A percentile compares a stretch with the other conserved stretches of the same genome.
phyloP scores from a whole-genome alignment of 345 rosid species.

The Kandelia obovata region DNA sequence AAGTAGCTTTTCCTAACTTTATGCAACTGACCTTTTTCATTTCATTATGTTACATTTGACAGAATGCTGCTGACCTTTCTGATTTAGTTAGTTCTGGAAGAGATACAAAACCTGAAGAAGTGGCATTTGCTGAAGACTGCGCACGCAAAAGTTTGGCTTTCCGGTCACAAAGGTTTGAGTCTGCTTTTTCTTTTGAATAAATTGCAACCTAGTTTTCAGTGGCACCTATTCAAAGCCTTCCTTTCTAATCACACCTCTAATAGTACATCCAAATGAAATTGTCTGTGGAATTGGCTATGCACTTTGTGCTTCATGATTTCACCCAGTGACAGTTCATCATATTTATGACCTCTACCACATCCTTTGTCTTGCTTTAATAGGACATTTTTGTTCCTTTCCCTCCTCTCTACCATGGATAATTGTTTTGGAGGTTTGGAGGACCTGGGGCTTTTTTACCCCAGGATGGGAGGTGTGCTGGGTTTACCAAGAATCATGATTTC shows the following conservation, averaged over 20 bases:
- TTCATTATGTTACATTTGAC: constrained; percentile 30
- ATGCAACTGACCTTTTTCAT: constrained; percentile 12
- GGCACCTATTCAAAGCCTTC: neutral
- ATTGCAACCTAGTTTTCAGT: neutral
- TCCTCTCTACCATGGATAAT: too few relatives aligned
- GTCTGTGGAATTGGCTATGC: neutral
- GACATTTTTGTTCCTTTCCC: too few relatives aligned
- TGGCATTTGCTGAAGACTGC: constrained; percentile 78
- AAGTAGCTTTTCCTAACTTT: neutral
- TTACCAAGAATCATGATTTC: neutral
- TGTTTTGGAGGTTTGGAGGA: too few relatives aligned
- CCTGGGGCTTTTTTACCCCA: too few relatives aligned
- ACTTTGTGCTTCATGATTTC: neutral
- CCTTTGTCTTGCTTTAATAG: neutral
- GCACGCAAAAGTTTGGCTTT: constrained; percentile 64
- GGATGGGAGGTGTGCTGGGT: too few relatives aligned
- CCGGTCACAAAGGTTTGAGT: constrained; percentile 75
- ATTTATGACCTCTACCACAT: neutral
- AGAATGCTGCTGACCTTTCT: constrained; percentile 95
- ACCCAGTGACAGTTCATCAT: neutral
- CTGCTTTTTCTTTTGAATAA: neutral
- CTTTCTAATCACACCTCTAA: neutral
- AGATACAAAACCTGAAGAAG: constrained; percentile 90
- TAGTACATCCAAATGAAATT: neutral
- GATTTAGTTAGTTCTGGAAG: constrained; percentile 97